These are phyloP conservation scores for Purshia tridentata DNA, from an alignment of 306 rosid genomes.

Conservation along the genomic window DNA sequence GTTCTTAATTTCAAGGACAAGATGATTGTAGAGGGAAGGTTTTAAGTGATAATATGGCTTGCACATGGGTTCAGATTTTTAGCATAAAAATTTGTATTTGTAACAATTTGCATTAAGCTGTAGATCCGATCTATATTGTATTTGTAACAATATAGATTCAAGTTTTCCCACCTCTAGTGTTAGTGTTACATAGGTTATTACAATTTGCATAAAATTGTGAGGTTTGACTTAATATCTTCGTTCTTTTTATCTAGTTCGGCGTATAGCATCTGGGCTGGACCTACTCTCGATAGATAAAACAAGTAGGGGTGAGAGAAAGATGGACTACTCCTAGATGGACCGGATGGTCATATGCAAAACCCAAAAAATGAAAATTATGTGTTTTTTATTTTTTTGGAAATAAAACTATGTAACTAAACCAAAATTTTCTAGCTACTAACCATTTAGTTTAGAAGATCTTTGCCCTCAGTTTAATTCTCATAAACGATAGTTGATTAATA, in stretches of 20 bases:
- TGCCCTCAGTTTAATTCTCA: too few species aligned
- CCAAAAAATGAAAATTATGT: background rate
- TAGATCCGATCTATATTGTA: background rate
- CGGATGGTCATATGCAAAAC: background rate
- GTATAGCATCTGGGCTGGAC: too few species aligned
- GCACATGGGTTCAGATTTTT: constrained; percentile 7
- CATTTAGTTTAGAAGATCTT: too few species aligned
- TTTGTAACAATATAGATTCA: background rate
- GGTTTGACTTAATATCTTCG: background rate
- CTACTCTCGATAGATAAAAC: too few species aligned
- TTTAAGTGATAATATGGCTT: constrained; percentile 11
- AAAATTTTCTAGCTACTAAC: too few species aligned
- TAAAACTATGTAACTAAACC: too few species aligned
- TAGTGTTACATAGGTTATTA: background rate
- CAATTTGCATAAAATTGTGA: background rate
- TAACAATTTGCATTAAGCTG: background rate
- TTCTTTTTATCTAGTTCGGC: too few species aligned
- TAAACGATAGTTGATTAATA: too few species aligned
- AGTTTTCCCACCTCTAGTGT: background rate
- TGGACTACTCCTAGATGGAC: background rate
- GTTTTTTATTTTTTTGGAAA: too few species aligned
- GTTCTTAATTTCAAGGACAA: background rate
- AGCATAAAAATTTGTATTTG: constrained; percentile 17
- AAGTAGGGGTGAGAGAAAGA: background rate
- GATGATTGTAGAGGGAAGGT: constrained; percentile 22